Conservation (phyloP, 768 basidiomycete genomes). For the Naganishia randhawae region DNA sequence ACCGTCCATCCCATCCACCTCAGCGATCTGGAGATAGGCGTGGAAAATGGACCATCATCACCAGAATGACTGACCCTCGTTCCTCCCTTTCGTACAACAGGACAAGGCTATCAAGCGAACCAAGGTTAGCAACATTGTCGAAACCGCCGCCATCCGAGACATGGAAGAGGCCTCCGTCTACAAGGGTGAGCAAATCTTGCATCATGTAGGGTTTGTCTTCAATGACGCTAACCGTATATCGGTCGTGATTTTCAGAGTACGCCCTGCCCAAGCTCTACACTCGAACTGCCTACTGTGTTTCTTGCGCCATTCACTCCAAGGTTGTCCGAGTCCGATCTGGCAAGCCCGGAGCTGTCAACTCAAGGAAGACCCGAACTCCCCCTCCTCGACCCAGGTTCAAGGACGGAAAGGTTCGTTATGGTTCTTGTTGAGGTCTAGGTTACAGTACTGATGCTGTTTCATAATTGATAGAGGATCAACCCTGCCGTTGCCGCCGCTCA, state of each 20-base stretch:
- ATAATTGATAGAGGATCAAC: constrained; percentile 78
- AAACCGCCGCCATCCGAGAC: constrained; percentile 95
- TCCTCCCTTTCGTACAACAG: constrained; percentile 50
- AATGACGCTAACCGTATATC: neutral
- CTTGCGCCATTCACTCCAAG: constrained; percentile 98
- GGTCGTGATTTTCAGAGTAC: constrained; percentile 64
- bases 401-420: constrained; percentile 51
- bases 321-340: constrained; percentile 96
- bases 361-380: constrained; percentile 76
- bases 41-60: neutral
- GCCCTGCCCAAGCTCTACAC: constrained; percentile 94
- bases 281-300: constrained; percentile 98
- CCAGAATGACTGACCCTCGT: neutral
- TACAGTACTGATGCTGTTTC: constrained; percentile 6
- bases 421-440: constrained; percentile 20
- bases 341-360: constrained; percentile 72
- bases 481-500: constrained; percentile 90
- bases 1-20: neutral
- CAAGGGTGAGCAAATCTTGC: constrained; percentile 57
- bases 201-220: constrained; percentile 40
- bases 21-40: neutral
- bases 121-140: constrained; percentile 99
- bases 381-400: constrained; percentile 95
- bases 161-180: constrained; percentile 95
- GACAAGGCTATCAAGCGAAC: constrained; percentile 99